Evolutionary conservation across 306 rosid genomes (phyloP).

Genomic region (Cyamopsis tetragonoloba): DNA sequence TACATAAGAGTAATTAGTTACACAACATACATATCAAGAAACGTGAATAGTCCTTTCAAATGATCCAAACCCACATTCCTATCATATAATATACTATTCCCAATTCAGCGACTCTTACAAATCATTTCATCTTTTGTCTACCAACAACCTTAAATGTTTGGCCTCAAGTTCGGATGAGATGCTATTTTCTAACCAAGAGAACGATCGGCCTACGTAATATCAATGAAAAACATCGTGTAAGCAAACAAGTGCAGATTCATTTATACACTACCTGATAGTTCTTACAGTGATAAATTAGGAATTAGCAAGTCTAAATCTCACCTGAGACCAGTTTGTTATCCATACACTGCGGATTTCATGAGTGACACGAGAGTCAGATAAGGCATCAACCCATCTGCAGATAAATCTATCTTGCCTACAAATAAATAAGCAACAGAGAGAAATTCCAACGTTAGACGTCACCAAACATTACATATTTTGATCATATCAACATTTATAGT

Average conservation of each 20-base stretch:
- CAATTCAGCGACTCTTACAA: constrained; percentile 21
- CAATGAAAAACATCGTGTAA: constrained; percentile 29
- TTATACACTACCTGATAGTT: no score
- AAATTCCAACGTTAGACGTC: constrained; percentile 17
- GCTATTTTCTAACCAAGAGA: constrained; percentile 87
- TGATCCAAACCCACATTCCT: constrained; percentile 14
- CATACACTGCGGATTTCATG: constrained; percentile 89
- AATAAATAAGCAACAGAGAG: neutral
- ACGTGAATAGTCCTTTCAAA: constrained; percentile 16
- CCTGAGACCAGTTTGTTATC: constrained; percentile 92
- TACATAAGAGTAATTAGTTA: constrained; percentile 1
- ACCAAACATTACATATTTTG: neutral
- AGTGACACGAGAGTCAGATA: constrained; percentile 75
- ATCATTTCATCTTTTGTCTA: neutral
- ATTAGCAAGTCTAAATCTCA: constrained; percentile 25
- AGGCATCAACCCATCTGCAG: constrained; percentile 64
- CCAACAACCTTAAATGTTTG: constrained; percentile 46
- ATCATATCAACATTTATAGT: neutral
- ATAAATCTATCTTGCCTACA: constrained; percentile 83
- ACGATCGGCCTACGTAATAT: constrained; percentile 54
- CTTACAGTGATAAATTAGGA: neutral
- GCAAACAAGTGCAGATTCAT: constrained; percentile 18
- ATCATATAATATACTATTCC: constrained; percentile 1
- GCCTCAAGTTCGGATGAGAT: constrained; percentile 79
- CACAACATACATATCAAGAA: constrained; percentile 22